Conservation (phyloP, 2,329 filamentous ascomycete genomes). For the Albifimbria verrucaria region DNA sequence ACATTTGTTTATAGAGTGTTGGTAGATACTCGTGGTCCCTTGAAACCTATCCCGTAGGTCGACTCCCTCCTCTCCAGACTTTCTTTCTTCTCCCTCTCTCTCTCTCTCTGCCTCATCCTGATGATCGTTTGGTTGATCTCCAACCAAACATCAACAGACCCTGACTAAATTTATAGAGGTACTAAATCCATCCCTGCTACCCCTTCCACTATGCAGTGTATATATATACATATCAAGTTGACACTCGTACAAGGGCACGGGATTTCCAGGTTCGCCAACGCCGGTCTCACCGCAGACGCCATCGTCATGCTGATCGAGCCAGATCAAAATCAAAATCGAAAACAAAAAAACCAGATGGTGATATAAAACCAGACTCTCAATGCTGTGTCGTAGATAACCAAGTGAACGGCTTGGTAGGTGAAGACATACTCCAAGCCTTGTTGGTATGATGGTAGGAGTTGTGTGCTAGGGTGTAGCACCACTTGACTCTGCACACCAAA, state of each 20-base stretch:
- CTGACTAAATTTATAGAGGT: slow-evolving; percentile 14
- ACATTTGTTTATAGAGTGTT: too few species aligned
- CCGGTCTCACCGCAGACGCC: slow-evolving; percentile 25
- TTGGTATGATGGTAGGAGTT: not conserved
- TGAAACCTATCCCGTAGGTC: too few species aligned
- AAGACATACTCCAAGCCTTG: not conserved
- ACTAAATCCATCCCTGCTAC: slow-evolving; percentile 13
- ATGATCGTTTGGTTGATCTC: too few species aligned
- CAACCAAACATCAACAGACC: too few species aligned
- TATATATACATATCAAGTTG: slow-evolving; percentile 26
- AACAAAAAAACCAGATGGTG: slow-evolving; percentile 9
- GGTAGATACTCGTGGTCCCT: too few species aligned
- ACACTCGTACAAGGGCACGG: slow-evolving; percentile 19
- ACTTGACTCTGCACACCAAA: too few species aligned
- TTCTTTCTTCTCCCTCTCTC: too few species aligned
- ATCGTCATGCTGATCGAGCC: slow-evolving; percentile 20
- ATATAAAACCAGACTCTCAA: not conserved
- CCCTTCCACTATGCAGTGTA: slow-evolving; percentile 8
- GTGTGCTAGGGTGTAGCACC: too few species aligned
- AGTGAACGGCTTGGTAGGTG: not conserved
- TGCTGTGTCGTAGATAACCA: not conserved
- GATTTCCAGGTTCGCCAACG: slow-evolving; percentile 23
- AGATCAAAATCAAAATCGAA: slow-evolving; percentile 13
- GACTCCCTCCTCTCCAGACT: too few species aligned
- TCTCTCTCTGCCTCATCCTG: too few species aligned